A percentile compares a stretch with the other conserved stretches of the same genome.
phyloP scores from a whole-genome alignment of 164 flowering plant species.

The Chimonanthus praecox region DNA sequence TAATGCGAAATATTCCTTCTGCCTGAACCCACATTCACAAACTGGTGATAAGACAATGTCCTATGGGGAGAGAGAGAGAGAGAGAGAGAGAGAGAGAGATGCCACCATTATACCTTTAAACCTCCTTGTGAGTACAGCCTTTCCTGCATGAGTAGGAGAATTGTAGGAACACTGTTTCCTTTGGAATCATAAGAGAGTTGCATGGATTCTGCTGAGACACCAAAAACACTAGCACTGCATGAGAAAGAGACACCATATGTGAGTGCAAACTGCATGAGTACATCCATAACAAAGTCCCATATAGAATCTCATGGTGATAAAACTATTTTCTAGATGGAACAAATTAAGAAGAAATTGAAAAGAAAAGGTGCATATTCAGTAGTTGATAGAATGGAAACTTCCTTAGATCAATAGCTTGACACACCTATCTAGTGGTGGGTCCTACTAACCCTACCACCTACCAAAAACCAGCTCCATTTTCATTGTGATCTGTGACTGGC shows the following conservation, averaged over 20 bases:
- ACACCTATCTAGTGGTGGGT: too few species aligned
- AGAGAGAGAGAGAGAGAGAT: neutral
- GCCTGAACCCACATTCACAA: conserved; percentile 40
- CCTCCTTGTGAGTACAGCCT: conserved; percentile 78
- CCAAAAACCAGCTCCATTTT: too few species aligned
- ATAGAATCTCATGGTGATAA: too few species aligned
- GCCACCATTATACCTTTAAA: conserved; percentile 49
- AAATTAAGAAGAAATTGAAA: neutral
- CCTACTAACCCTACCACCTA: too few species aligned
- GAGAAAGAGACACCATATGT: neutral
- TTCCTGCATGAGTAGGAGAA: conserved; percentile 89
- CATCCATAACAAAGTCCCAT: neutral
- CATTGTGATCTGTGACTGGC: too few species aligned
- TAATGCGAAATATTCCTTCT: conserved; percentile 93
- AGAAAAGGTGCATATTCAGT: too few species aligned
- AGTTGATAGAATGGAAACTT: too few species aligned
- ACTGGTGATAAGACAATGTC: neutral
- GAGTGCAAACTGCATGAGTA: neutral
- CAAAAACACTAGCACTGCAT: conserved; percentile 85
- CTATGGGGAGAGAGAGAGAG: neutral
- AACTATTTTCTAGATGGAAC: neutral
- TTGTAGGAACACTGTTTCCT: conserved; percentile 90
- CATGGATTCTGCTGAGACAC: conserved; percentile 94
- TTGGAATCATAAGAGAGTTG: conserved; percentile 75
- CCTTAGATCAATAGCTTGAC: too few species aligned